Evolutionary conservation across 352 stramenopile genomes (phyloP).

Genomic region (Pythium phragmiticola): DNA sequence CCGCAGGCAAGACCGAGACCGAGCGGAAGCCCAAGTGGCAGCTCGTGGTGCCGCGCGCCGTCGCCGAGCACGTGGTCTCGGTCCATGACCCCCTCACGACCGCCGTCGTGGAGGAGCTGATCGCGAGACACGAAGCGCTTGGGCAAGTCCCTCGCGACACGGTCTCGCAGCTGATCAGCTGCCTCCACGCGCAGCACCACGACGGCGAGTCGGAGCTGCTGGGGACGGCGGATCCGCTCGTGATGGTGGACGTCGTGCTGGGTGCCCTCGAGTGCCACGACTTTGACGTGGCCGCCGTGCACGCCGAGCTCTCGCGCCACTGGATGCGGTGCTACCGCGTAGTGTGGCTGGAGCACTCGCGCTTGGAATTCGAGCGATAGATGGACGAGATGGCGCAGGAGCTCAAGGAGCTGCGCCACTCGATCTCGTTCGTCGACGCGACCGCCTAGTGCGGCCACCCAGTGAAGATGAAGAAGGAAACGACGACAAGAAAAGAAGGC

Average conservation of each 20-base stretch:
- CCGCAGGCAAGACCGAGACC: too few species aligned
- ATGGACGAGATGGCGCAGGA: too few species aligned
- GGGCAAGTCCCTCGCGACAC: background rate
- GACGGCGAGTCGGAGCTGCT: background rate
- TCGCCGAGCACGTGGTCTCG: background rate
- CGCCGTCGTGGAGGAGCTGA: background rate
- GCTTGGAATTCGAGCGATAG: too few species aligned
- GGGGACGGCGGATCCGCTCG: too few species aligned
- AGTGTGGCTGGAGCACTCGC: too few species aligned
- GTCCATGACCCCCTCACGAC: background rate
- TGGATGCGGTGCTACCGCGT: background rate
- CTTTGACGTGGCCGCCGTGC: background rate
- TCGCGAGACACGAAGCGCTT: background rate
- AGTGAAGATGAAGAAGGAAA: too few species aligned
- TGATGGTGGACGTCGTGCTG: background rate
- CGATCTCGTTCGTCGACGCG: too few species aligned
- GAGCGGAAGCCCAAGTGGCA: background rate
- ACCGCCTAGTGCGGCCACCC: too few species aligned
- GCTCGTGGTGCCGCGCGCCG: background rate
- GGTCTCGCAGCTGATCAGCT: slow-evolving; percentile 1
- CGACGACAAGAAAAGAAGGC: too few species aligned
- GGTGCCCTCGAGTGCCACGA: background rate
- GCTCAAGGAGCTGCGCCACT: too few species aligned
- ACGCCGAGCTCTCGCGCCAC: background rate
- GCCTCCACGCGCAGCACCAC: background rate